A percentile compares a stretch with the other conserved stretches of the same genome.
phyloP scores from a whole-genome alignment of 345 rosid species.

The Salix caprea region DNA sequence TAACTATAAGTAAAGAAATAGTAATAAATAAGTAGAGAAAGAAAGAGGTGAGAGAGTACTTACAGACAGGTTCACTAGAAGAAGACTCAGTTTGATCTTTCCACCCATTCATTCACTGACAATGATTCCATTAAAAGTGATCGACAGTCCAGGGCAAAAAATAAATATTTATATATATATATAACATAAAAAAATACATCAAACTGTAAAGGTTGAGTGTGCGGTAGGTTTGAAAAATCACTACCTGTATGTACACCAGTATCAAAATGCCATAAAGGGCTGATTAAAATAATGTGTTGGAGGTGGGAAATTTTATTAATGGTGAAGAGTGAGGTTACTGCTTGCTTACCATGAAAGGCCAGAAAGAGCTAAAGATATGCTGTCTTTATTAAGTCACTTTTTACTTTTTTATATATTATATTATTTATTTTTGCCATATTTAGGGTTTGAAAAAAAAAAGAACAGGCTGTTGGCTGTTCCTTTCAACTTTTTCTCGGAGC shows the following conservation, averaged over 20 bases:
- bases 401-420: neutral
- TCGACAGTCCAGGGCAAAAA: neutral
- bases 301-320: slow-evolving; percentile 3
- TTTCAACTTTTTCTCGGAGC: slow-evolving; percentile 21
- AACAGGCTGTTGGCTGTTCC: slow-evolving; percentile 40
- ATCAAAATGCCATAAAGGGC: slow-evolving; percentile 19
- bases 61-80: slow-evolving; percentile 25
- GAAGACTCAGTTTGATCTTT: slow-evolving; percentile 25
- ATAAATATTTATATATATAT: neutral
- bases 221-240: slow-evolving; percentile 3
- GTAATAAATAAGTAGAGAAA: slow-evolving; percentile 16
- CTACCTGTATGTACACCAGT: slow-evolving; percentile 11
- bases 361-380: slow-evolving; percentile 1
- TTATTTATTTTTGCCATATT: slow-evolving; percentile 30
- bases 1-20: slow-evolving; percentile 18
- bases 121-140: slow-evolving; percentile 36
- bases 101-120: slow-evolving; percentile 44
- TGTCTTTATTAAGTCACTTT: slow-evolving; percentile 4
- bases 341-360: slow-evolving; percentile 1
- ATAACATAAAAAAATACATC: neutral
- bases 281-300: slow-evolving; percentile 20
- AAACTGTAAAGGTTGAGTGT: neutral
- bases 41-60: slow-evolving; percentile 14
- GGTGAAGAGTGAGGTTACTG: slow-evolving; percentile 5
- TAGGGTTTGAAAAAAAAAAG: slow-evolving; percentile 31